phyloP scores from a whole-genome alignment of 176 grass and related monocot species.

The Musa schizocarpa region DNA sequence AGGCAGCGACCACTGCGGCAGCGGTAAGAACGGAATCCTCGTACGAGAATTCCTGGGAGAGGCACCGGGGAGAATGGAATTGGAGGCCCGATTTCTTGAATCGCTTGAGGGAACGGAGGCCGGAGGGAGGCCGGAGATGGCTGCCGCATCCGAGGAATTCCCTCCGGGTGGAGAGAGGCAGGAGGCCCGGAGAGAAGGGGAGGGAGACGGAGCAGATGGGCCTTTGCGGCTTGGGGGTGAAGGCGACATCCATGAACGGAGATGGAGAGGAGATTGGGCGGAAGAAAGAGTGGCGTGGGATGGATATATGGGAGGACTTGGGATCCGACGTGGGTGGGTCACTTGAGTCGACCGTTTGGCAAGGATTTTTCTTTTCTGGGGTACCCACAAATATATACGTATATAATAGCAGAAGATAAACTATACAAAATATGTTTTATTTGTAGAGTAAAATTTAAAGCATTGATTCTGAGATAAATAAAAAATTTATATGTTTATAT shows the following conservation, averaged over 20 bases:
- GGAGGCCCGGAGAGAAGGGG: conserved; percentile 15
- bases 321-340: too few relatives aligned
- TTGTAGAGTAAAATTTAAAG: too few relatives aligned
- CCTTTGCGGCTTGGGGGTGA: conserved; percentile 10
- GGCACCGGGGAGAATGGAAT: neutral
- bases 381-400: too few relatives aligned
- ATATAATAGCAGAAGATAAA: too few relatives aligned
- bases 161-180: conserved; percentile 4
- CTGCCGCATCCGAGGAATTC: neutral
- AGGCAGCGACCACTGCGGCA: neutral
- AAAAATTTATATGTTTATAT: too few relatives aligned
- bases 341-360: too few relatives aligned
- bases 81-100: neutral
- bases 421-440: too few relatives aligned
- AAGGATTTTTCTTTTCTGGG: too few relatives aligned
- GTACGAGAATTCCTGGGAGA: neutral
- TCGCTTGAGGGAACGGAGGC: neutral
- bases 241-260: conserved; percentile 20
- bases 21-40: neutral
- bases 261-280: neutral
- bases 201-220: conserved; percentile 19
- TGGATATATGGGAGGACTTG: neutral
- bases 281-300: neutral
- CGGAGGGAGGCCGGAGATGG: conserved; percentile 7
- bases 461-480: too few relatives aligned